A percentile compares a stretch with the other conserved stretches of the same genome.
Conservation (phyloP, 768 basidiomycete genomes). For the Infundibulicybe gibba region DNA sequence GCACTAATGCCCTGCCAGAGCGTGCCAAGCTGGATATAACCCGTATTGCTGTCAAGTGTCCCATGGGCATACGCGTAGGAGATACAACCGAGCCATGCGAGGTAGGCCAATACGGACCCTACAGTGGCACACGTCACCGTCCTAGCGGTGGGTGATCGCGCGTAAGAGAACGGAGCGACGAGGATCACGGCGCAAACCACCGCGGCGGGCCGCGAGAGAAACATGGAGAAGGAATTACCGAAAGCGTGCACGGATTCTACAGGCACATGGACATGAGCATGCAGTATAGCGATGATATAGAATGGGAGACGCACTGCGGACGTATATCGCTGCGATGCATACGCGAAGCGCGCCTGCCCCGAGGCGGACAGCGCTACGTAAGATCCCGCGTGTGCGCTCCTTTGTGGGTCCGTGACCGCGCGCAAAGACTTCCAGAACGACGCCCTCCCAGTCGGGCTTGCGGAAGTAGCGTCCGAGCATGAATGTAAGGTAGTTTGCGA, state of each 20-base stretch:
- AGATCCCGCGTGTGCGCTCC: constrained; percentile 37
- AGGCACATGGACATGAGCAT: constrained; percentile 7
- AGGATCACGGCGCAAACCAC: constrained; percentile 35
- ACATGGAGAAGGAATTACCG: constrained; percentile 40
- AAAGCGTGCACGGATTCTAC: constrained; percentile 55
- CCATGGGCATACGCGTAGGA: constrained; percentile 50
- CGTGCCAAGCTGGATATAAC: constrained; percentile 38
- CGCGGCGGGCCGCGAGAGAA: constrained; percentile 36
- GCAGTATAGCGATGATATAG: constrained; percentile 1
- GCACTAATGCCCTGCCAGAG: constrained; percentile 66
- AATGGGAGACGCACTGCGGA: constrained; percentile 51
- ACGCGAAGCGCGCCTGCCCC: constrained; percentile 44
- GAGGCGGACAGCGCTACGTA: constrained; percentile 42
- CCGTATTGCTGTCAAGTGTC: constrained; percentile 29
- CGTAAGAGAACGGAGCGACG: constrained; percentile 48
- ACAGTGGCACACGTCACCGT: constrained; percentile 53
- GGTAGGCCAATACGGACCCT: constrained; percentile 56
- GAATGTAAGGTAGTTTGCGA: constrained; percentile 71
- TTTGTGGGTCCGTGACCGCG: constrained; percentile 40
- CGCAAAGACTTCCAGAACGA: constrained; percentile 60
- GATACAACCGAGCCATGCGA: constrained; percentile 56
- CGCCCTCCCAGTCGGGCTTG: constrained; percentile 61
- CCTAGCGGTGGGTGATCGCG: constrained; percentile 51
- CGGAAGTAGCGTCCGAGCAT: constrained; percentile 72
- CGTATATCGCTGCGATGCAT: constrained; percentile 56